Evolutionary conservation across 1,139 yeast genomes (phyloP).

Genomic region (Suhomyces wounanorum): DNA sequence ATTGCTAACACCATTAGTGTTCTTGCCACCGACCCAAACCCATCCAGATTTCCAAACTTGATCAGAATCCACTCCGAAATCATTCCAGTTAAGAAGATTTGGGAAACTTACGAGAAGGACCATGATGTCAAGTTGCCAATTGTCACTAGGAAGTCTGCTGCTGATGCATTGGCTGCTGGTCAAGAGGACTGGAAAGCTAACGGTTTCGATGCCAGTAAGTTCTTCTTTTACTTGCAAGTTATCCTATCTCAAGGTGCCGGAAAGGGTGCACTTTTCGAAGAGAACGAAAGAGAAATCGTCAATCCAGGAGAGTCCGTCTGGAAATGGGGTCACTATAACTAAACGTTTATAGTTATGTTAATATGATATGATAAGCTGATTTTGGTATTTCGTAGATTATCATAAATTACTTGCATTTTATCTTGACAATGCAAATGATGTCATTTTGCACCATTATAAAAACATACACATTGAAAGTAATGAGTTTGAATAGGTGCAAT

Average conservation of each 20-base stretch:
- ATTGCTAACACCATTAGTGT: conserved; percentile 46
- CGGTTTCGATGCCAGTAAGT: conserved; percentile 32
- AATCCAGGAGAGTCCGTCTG: conserved; percentile 56
- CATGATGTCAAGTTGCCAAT: conserved; percentile 40
- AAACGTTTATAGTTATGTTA: not conserved
- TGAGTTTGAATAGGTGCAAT: not conserved
- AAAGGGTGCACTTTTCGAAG: conserved; percentile 33
- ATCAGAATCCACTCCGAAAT: conserved; percentile 47
- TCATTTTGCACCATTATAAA: not conserved
- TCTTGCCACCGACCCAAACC: conserved; percentile 32
- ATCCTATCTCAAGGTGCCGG: conserved; percentile 38
- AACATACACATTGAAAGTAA: not conserved
- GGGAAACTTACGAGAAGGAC: conserved; percentile 41
- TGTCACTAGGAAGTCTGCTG: conserved; percentile 25
- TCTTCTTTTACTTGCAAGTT: conserved; percentile 34
- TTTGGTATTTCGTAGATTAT: not conserved
- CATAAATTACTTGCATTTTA: not conserved
- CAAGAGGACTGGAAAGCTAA: conserved; percentile 25
- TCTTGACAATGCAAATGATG: not conserved
- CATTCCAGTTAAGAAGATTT: conserved; percentile 40
- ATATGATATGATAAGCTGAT: not conserved
- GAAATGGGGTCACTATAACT: conserved; percentile 44
- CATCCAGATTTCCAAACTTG: conserved; percentile 45
- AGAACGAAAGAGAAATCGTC: conserved; percentile 50
- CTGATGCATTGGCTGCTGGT: conserved; percentile 34